Evolutionary conservation across 179 eudicot species (phyloP).

Genomic region (Spinacia oleracea): DNA sequence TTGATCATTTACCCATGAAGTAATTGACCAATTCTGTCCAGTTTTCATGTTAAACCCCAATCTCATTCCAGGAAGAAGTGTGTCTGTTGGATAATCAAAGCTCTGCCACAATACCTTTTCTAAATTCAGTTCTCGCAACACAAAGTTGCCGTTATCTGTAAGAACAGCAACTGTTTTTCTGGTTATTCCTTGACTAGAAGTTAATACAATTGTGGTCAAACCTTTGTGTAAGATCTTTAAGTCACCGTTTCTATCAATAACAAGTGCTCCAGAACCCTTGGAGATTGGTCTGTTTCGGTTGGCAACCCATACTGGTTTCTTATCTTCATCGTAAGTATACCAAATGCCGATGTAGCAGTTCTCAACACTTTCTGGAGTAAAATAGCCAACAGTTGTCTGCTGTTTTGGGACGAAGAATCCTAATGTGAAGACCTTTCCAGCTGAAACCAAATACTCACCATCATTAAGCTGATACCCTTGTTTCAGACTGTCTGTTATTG

Average conservation of each 20-base stretch:
- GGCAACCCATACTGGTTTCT: slow-evolving; percentile 30
- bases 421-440: slow-evolving; percentile 28
- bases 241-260: slow-evolving; percentile 18
- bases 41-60: slow-evolving; percentile 38
- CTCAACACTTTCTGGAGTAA: slow-evolving; percentile 20
- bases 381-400: slow-evolving; percentile 7
- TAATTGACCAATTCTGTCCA: slow-evolving; percentile 34
- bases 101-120: slow-evolving; percentile 39
- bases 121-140: slow-evolving; percentile 8
- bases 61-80: slow-evolving; percentile 49
- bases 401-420: slow-evolving; percentile 25
- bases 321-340: slow-evolving; percentile 17
- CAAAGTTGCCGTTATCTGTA: slow-evolving; percentile 27
- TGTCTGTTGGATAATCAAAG: slow-evolving; percentile 45
- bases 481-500: slow-evolving; percentile 23
- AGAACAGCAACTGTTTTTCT: slow-evolving; percentile 22
- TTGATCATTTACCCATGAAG: slow-evolving; percentile 39
- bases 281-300: slow-evolving; percentile 26
- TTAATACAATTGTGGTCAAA: slow-evolving; percentile 11
- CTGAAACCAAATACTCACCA: slow-evolving; percentile 28
- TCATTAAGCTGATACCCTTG: slow-evolving; percentile 23
- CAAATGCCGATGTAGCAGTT: slow-evolving; percentile 26
- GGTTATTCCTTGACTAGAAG: neutral
- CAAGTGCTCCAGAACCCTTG: slow-evolving; percentile 22
- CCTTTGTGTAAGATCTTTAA: slow-evolving; percentile 26